phyloP scores from a whole-genome alignment of 257 asterid genomes.

The Apocynum venetum region DNA sequence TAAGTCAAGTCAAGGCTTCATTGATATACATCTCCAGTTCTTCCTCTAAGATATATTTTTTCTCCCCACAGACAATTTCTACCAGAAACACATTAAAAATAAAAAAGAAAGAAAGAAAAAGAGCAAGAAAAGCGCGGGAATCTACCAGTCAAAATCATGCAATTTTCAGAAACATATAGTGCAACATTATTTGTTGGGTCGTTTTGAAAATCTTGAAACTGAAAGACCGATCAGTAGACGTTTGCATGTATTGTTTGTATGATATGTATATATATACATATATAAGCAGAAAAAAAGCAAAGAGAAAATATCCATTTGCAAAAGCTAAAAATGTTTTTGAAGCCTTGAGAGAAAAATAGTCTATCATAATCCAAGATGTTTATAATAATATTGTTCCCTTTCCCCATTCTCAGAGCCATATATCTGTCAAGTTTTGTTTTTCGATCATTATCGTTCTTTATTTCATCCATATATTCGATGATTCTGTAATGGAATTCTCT shows the following conservation, averaged over 20 bases:
- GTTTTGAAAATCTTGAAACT: background rate
- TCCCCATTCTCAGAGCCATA: background rate
- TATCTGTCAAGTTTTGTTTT: background rate
- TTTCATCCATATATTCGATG: background rate
- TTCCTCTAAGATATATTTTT: too few relatives aligned
- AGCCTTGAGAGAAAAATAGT: background rate
- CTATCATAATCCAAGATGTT: too few relatives aligned
- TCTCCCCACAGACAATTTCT: too few relatives aligned
- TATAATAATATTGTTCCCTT: background rate
- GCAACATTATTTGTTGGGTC: background rate
- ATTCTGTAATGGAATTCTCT: too few relatives aligned
- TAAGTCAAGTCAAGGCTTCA: too few relatives aligned
- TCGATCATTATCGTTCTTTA: background rate
- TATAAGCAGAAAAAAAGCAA: background rate
- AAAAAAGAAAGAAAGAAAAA: background rate
- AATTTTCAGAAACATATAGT: background rate
- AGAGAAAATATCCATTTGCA: background rate
- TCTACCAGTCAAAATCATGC: conserved; percentile 16
- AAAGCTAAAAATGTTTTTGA: background rate
- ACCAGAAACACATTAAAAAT: too few relatives aligned
- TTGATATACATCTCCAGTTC: too few relatives aligned
- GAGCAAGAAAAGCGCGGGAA: background rate
- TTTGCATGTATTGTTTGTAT: background rate
- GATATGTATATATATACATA: background rate
- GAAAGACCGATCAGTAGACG: background rate